Base-by-base conservation (phyloP, 169 alveolate genomes). In the Plasmodium inui region DNA sequence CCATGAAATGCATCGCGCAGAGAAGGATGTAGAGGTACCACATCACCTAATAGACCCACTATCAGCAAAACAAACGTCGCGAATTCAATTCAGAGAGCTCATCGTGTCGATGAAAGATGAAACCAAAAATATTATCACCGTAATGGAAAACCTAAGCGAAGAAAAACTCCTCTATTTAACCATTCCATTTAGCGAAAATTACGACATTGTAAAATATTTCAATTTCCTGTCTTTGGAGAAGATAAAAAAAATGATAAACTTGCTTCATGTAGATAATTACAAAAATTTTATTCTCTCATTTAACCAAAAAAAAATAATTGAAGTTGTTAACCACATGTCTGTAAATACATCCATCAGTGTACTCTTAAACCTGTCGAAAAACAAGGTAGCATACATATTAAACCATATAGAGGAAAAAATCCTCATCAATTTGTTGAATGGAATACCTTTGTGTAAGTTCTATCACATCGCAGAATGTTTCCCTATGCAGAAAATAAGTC, bases 381-480 rank as follows among this genome's bases (percentile, higher is more conserved):
- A 89, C 34, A 89, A 89, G 30, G 81, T 89, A 70, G 50, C 71
- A 61, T 70, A 78, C 32, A 78, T 89, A 89, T 61, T 89, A 61
- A 30, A 67, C 28, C 70, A 89, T 19, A 67, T 89, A 37, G 76
- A 79, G 28, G 83, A 32, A 10, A 57, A 78, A 28, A 53, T 28
- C 22, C 19, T 89, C 19, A 89, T 89, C 46, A 81, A 70, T n/a
- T n/a, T 89, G 26, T 44, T 89, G 53, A 89, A 89, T 44, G 71
- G 72, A 26, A 81, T 89, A 30, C 90, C 94, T 39, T 39, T 61
- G 32, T 89, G 94, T 34, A 89, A 79, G 39, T 89, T 89, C 30
- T 89, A 89, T 53, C 83, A 89, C 70, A 89, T 89, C 1, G 73
- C 73, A 17, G 94, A 89, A 81, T 89, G 82, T 9, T 19, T 89